Conservation (phyloP, 768 basidiomycete species). For the Rhodocollybia butyracea region DNA sequence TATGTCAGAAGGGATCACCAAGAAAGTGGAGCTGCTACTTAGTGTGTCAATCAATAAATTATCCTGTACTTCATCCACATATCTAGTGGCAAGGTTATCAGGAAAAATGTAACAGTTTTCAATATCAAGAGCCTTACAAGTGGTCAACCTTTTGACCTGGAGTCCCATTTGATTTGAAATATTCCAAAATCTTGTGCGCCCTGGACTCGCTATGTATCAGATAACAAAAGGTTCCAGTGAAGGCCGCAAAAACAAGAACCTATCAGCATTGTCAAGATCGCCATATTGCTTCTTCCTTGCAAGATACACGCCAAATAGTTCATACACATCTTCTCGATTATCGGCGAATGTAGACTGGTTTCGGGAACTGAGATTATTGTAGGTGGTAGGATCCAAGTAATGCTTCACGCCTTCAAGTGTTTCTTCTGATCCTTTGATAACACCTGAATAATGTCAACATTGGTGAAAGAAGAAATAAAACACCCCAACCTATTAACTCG, state of each 20-base stretch:
- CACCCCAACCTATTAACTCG: slow-evolving; percentile 54
- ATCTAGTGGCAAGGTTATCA: slow-evolving; percentile 36
- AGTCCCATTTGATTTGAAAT: slow-evolving; percentile 27
- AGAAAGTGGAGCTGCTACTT: slow-evolving; percentile 28
- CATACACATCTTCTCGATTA: slow-evolving; percentile 46
- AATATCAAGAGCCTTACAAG: slow-evolving; percentile 36
- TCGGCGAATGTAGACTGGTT: slow-evolving; percentile 52
- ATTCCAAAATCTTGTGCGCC: slow-evolving; percentile 47
- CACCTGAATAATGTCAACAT: slow-evolving; percentile 32
- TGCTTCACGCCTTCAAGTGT: slow-evolving; percentile 32
- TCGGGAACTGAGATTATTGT: slow-evolving; percentile 47
- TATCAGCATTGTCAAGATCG: slow-evolving; percentile 58
- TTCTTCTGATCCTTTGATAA: slow-evolving; percentile 67
- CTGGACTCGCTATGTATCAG: slow-evolving; percentile 27
- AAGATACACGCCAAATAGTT: slow-evolving; percentile 49
- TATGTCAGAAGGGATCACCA: background rate
- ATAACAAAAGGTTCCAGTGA: too few species aligned
- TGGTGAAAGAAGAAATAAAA: background rate
- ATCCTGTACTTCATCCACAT: slow-evolving; percentile 75
- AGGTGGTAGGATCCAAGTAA: slow-evolving; percentile 41
- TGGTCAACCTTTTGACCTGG: slow-evolving; percentile 48
- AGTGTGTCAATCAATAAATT: slow-evolving; percentile 63
- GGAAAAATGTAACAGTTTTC: background rate
- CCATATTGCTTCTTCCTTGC: slow-evolving; percentile 38
- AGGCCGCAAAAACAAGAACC: slow-evolving; percentile 36